Evolutionary conservation across 208 protist species (phyloP).

Genomic region (Blechomonas ayalai): DNA sequence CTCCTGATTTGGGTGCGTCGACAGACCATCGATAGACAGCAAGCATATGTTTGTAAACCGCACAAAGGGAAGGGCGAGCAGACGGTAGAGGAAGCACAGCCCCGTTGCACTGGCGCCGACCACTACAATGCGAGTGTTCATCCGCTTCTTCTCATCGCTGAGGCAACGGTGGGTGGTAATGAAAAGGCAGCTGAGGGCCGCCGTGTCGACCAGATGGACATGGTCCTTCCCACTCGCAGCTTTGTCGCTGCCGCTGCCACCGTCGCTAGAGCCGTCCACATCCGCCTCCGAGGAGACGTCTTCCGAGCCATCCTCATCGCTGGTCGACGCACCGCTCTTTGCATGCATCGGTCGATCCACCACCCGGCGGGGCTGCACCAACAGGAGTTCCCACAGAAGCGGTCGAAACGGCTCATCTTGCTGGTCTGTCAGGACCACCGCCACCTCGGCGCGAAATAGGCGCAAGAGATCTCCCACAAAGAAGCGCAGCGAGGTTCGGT

Average conservation of each 20-base stretch:
- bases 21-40: conserved; percentile 79
- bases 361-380: conserved; percentile 56
- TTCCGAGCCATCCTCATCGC: background rate
- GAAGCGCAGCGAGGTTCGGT: conserved; percentile 53
- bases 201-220: conserved; percentile 5
- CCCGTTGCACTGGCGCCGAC: conserved; percentile 81
- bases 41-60: conserved; percentile 82
- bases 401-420: conserved; percentile 26
- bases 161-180: conserved; percentile 64
- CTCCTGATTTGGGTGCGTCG: conserved; percentile 61
- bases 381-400: conserved; percentile 34
- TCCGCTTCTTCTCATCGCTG: conserved; percentile 65
- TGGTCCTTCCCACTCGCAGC: background rate
- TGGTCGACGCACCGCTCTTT: no score
- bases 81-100: conserved; percentile 64
- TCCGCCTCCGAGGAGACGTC: background rate
- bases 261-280: background rate
- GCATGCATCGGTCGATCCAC: conserved; percentile 26
- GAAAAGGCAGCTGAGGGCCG: conserved; percentile 53
- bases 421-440: conserved; percentile 28
- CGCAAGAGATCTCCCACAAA: conserved; percentile 80
- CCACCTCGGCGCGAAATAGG: conserved; percentile 29
- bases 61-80: conserved; percentile 73
- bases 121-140: conserved; percentile 80
- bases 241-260: conserved; percentile 3